A percentile compares a stretch with the other conserved stretches of the same genome.
Conservation (phyloP, 768 basidiomycete genomes). For the Lentinus brumalis region DNA sequence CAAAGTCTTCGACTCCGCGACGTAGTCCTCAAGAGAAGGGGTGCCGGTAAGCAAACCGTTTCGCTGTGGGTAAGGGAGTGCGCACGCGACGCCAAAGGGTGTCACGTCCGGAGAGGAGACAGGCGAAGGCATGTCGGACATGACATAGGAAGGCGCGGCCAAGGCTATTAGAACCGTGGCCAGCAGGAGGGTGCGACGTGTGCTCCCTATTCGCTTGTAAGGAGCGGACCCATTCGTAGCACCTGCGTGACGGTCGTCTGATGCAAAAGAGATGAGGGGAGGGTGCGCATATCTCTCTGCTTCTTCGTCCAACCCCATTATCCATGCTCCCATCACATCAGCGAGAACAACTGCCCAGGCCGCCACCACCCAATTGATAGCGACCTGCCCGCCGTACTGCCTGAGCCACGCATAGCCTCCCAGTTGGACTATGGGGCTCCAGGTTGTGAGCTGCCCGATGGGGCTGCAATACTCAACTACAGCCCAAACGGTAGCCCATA, state of each 20-base stretch:
- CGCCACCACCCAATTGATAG: slow-evolving; percentile 74
- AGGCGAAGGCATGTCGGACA: slow-evolving; percentile 43
- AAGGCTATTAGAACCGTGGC: slow-evolving; percentile 44
- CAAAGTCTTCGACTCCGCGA: slow-evolving; percentile 55
- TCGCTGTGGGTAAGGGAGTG: slow-evolving; percentile 52
- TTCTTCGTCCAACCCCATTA: slow-evolving; percentile 44
- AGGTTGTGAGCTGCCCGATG: slow-evolving; percentile 69
- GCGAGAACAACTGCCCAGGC: slow-evolving; percentile 73
- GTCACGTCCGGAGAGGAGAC: slow-evolving; percentile 45
- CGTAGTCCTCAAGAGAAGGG: slow-evolving; percentile 58
- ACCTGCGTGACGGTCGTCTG: slow-evolving; percentile 12
- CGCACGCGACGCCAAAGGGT: slow-evolving; percentile 65
- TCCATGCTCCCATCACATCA: slow-evolving; percentile 55
- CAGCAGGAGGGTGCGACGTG: slow-evolving; percentile 38
- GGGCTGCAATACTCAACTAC: slow-evolving; percentile 57
- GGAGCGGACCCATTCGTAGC: slow-evolving; percentile 16
- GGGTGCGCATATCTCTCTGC: background rate
- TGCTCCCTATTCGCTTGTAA: background rate
- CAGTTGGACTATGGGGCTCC: slow-evolving; percentile 61
- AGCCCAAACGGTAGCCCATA: slow-evolving; percentile 71
- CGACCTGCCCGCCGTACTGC: slow-evolving; percentile 55
- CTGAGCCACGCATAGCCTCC: slow-evolving; percentile 67
- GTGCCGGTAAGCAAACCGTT: slow-evolving; percentile 38
- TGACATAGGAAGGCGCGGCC: slow-evolving; percentile 57
- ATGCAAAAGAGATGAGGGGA: slow-evolving; percentile 10